Evolutionary conservation across 2,329 filamentous ascomycete species (phyloP), one percentile per base, ranked within the genome.

Genomic region (Geosmithia putterillii): DNA sequence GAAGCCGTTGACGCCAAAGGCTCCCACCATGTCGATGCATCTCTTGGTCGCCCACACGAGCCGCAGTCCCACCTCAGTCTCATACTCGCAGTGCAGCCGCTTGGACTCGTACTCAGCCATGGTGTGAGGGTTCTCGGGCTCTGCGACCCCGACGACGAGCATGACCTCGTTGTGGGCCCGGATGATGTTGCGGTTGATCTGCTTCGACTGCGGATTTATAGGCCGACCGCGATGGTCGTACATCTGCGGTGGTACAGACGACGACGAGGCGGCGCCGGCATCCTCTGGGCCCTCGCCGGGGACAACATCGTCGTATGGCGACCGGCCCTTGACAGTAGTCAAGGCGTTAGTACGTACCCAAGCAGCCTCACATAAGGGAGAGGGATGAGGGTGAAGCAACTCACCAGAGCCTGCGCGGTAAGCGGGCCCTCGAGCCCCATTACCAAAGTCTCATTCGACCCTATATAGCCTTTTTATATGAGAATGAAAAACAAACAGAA

Each of bases 91-190:
- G 47, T 74, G 70, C 10, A 63, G 59, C 14, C 59, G 57, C n/a
- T 64, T 59, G 2, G 60, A 56, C 36, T 69, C 65, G 7, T 58
- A 54, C 42, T 69, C 63, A 5, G 61, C 58, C 4, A 64, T 61
- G 19, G 59, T 54, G 4, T 52, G 52, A 7, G 58, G 58, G 42
- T 67, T 69, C 43, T 79, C 74, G 14, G 74, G 71, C 50, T 79
- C 75, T 8, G 74, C 75, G 4, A 79, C 75, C 5, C 75, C 75
- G 35, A 79, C 79, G 9, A 77, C 73, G 17, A 70, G 65, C 75
- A 79, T 79, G 3, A 79, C 75, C 48, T 79, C 74, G 49, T 79
- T 79, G 51, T 79, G 75, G 9, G 75, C 69, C 42, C 75, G 66
- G 21, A 79, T 73, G 25, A 78, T 68, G 45, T 75, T 70, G 41